A percentile compares a stretch with the other conserved stretches of the same genome.
Conservation (phyloP, 352 stramenopile genomes). For the Phytopythium montanum region DNA sequence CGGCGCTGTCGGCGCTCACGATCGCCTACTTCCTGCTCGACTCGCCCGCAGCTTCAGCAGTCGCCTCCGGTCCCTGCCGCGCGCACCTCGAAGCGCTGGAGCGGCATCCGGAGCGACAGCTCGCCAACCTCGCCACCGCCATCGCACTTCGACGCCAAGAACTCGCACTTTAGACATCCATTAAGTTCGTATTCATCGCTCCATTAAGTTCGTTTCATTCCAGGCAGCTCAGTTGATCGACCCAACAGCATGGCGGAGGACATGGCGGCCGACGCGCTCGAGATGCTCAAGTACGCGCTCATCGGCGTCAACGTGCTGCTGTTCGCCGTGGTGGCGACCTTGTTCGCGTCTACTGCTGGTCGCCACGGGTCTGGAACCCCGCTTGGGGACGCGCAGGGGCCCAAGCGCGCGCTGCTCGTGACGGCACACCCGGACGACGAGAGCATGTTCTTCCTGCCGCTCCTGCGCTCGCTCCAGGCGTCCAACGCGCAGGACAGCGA, state of each 20-base stretch:
- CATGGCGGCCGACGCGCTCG: conserved; percentile 36
- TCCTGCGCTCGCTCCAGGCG: conserved; percentile 63
- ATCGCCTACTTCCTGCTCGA: conserved; percentile 70
- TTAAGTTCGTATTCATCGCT: conserved; percentile 6
- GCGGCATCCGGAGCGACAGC: conserved; percentile 28
- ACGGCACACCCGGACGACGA: conserved; percentile 97
- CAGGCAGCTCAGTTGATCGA: too few species aligned
- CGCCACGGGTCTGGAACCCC: neutral
- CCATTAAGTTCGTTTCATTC: too few species aligned
- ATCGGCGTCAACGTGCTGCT: conserved; percentile 57
- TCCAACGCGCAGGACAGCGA: conserved; percentile 5
- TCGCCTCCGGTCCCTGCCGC: conserved; percentile 35
- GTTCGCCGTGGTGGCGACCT: conserved; percentile 36
- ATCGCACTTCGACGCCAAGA: conserved; percentile 43
- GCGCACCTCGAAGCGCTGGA: conserved; percentile 28
- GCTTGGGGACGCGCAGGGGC: neutral
- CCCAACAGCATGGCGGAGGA: conserved; percentile 14
- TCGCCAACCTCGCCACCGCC: conserved; percentile 46
- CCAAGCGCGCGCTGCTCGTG: conserved; percentile 75
- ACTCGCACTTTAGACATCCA: conserved; percentile 11
- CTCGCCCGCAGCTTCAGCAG: conserved; percentile 35
- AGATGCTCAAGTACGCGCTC: conserved; percentile 57
- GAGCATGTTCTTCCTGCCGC: conserved; percentile 97
- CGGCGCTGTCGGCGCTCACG: conserved; percentile 45
- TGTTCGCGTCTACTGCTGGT: conserved; percentile 22